These are phyloP conservation scores for Aspergillus haitiensis DNA, from an alignment of 495 filamentous ascomycete genomes.

Conservation along the genomic window DNA sequence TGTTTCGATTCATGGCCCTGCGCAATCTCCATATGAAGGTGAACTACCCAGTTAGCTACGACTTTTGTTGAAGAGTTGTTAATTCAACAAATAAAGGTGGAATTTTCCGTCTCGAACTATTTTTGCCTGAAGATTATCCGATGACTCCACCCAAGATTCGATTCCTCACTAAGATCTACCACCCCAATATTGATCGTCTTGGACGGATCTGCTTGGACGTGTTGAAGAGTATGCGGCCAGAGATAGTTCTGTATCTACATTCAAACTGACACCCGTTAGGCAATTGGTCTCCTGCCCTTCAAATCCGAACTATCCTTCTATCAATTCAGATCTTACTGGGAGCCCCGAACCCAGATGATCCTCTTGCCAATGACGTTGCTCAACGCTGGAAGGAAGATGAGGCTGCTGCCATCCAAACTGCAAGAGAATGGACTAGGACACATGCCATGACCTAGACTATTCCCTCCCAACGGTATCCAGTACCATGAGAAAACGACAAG, in stretches of 20 bases:
- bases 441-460: conserved; percentile 63
- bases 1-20: conserved; percentile 92
- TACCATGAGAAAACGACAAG: conserved; percentile 16
- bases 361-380: conserved; percentile 95
- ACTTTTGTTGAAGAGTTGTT: conserved; percentile 14
- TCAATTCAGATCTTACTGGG: conserved; percentile 96
- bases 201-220: conserved; percentile 97
- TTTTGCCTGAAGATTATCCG: conserved; percentile 98
- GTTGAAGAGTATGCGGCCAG: conserved; percentile 73
- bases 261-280: conserved; percentile 51
- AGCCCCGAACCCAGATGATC: conserved; percentile 96
- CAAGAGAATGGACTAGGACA: conserved; percentile 81
- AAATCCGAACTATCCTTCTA: conserved; percentile 95
- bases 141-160: conserved; percentile 99
- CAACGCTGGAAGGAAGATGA: conserved; percentile 97
- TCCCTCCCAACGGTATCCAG: neutral
- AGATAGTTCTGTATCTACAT: neutral
- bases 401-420: conserved; percentile 83
- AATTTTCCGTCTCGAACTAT: conserved; percentile 95
- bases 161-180: conserved; percentile 98
- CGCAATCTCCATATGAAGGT: conserved; percentile 93
- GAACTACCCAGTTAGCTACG: conserved; percentile 1
- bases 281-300: conserved; percentile 98
- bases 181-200: conserved; percentile 97
- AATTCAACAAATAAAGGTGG: conserved; percentile 59